A percentile compares a stretch with the other conserved stretches of the same genome.
Conservation (phyloP, 257 asterid genomes). For the Solanum bulbocastanum region DNA sequence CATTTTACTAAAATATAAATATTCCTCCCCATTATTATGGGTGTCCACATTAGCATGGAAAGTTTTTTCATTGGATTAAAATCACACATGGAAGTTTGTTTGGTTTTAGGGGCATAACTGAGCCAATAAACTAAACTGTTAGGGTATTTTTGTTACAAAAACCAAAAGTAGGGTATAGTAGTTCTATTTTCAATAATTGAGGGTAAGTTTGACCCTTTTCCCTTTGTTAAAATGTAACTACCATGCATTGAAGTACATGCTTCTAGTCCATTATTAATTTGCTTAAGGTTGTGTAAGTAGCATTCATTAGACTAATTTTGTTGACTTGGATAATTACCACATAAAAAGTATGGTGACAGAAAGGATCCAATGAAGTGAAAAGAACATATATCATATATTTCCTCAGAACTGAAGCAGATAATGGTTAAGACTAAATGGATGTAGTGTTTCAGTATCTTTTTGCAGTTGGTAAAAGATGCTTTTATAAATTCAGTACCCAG, state of each 20-base stretch:
- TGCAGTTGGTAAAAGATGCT: not conserved
- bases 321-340: not conserved
- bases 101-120: not conserved
- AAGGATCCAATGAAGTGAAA: not conserved
- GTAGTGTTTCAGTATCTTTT: not conserved
- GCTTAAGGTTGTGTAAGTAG: not conserved
- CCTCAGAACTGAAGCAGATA: not conserved
- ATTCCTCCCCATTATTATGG: not conserved
- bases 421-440: not conserved
- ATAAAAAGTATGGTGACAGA: not conserved
- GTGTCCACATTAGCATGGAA: not conserved
- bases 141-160: not conserved
- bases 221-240: not conserved
- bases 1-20: not conserved
- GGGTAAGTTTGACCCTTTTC: not conserved
- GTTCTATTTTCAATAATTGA: not conserved
- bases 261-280: not conserved
- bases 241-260: not conserved
- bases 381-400: not conserved
- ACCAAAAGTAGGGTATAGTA: not conserved
- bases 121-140: not conserved
- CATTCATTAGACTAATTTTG: not conserved
- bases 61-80: not conserved
- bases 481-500: not conserved
- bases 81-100: not conserved